phyloP scores from a whole-genome alignment of 2,329 filamentous ascomycete genomes.

The Cercospora janseana region DNA sequence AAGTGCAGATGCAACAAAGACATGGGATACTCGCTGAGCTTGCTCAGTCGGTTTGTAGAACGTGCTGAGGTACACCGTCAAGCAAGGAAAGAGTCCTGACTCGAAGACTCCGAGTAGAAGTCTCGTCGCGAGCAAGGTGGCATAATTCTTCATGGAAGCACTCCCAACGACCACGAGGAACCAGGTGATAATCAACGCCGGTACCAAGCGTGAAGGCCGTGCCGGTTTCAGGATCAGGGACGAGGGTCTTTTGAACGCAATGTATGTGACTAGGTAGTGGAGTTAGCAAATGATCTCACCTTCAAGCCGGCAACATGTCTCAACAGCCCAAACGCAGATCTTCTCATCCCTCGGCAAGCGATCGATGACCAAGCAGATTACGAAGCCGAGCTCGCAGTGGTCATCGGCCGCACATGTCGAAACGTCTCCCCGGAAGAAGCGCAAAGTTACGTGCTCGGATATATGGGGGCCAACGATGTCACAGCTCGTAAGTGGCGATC shows the following conservation, averaged over 20 bases:
- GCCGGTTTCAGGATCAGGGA: conserved; percentile 6
- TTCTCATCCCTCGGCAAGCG: conserved; percentile 16
- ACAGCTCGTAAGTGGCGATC: conserved; percentile 49
- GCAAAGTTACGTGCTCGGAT: conserved; percentile 53
- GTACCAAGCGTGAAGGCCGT: neutral
- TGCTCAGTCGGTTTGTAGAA: conserved; percentile 48
- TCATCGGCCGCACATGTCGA: conserved; percentile 55
- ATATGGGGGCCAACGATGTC: conserved; percentile 57
- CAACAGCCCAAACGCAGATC: conserved; percentile 5
- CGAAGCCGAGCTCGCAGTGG: conserved; percentile 51
- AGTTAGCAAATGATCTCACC: too few relatives aligned
- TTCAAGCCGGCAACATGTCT: conserved; percentile 19
- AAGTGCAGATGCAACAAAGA: conserved; percentile 44
- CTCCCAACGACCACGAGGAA: conserved; percentile 50
- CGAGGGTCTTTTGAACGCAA: conserved; percentile 49
- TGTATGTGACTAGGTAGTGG: conserved; percentile 26
- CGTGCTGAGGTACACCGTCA: conserved; percentile 39
- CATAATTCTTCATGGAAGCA: conserved; percentile 47
- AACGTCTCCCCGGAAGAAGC: conserved; percentile 48
- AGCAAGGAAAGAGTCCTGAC: conserved; percentile 29
- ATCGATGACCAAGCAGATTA: conserved; percentile 47
- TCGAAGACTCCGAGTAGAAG: conserved; percentile 31
- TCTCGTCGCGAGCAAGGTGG: conserved; percentile 43
- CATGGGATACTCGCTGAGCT: conserved; percentile 42
- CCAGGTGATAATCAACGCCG: conserved; percentile 43